Percentiles rank a stretch among this genome's conserved stretches.
phyloP scores from a whole-genome alignment of 2,329 filamentous ascomycete species.

The Epicoccum sorghinum region DNA sequence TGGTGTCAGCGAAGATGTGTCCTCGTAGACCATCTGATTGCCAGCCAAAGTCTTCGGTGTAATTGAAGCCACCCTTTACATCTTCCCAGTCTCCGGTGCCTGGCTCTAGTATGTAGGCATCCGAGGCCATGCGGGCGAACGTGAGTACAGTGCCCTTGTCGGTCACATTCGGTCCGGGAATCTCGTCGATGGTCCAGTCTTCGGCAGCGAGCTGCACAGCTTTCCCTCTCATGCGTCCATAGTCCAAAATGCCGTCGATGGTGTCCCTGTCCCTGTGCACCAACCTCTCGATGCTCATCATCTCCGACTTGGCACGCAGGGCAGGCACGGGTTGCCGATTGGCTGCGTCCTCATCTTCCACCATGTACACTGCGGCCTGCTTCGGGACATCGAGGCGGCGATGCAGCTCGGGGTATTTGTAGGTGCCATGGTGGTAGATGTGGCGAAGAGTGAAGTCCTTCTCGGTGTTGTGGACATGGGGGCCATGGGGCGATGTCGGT shows the following conservation, averaged over 20 bases:
- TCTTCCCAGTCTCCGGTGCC: constrained; percentile 78
- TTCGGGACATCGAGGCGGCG: constrained; percentile 73
- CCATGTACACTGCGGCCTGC: constrained; percentile 67
- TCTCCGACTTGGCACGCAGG: constrained; percentile 64
- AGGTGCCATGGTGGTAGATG: constrained; percentile 89
- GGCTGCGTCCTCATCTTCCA: constrained; percentile 59
- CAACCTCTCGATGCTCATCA: constrained; percentile 77
- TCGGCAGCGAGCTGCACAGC: constrained; percentile 71
- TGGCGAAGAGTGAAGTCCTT: constrained; percentile 68
- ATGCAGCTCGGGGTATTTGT: constrained; percentile 77
- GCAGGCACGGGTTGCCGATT: constrained; percentile 51
- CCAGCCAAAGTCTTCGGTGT: constrained; percentile 91
- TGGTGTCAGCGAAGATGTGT: constrained; percentile 88
- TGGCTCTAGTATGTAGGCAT: constrained; percentile 83
- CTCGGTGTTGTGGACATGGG: constrained; percentile 26
- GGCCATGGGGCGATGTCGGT: constrained; percentile 28
- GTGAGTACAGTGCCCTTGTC: constrained; percentile 84
- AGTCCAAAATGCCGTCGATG: constrained; percentile 78
- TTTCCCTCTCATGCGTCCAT: constrained; percentile 71
- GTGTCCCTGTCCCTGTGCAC: constrained; percentile 76
- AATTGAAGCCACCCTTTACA: constrained; percentile 75
- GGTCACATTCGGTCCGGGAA: constrained; percentile 79
- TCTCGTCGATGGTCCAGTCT: constrained; percentile 82
- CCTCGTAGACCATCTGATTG: constrained; percentile 85
- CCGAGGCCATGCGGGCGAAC: constrained; percentile 84